Percentiles rank a stretch among this genome's conserved stretches.
Conservation (phyloP, 768 basidiomycete species). For the Gyrodon lividus region DNA sequence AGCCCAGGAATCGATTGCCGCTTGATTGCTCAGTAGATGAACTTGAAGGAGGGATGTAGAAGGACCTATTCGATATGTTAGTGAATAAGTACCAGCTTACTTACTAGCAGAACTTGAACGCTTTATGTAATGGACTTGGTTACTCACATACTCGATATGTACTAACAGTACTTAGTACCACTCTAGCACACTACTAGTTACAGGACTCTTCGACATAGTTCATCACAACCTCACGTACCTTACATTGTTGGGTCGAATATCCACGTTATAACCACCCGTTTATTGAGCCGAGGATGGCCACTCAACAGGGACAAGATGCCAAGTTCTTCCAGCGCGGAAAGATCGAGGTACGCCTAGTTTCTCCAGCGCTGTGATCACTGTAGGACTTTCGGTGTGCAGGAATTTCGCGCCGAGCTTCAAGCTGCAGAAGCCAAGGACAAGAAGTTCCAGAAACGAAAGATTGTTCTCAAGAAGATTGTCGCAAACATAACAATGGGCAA, state of each 20-base stretch:
- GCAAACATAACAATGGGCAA: slow-evolving; percentile 99
- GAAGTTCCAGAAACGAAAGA: slow-evolving; percentile 92
- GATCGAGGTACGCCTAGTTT: slow-evolving; percentile 62
- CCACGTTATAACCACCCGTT: background rate
- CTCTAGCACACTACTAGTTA: background rate
- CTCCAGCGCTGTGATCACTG: slow-evolving; percentile 6
- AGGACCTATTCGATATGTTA: no score
- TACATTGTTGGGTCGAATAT: slow-evolving; percentile 2
- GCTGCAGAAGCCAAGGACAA: slow-evolving; percentile 95
- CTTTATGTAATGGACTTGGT: no score
- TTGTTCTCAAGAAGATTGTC: slow-evolving; percentile 93
- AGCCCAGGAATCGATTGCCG: slow-evolving; percentile 42
- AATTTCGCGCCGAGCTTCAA: slow-evolving; percentile 88
- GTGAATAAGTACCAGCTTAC: no score
- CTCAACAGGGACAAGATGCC: slow-evolving; percentile 77
- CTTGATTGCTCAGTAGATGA: slow-evolving; percentile 54
- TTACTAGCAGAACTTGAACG: no score
- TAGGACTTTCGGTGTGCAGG: slow-evolving; percentile 42
- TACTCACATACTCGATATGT: no score
- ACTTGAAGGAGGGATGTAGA: slow-evolving; percentile 23
- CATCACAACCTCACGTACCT: background rate
- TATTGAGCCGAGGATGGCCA: slow-evolving; percentile 34
- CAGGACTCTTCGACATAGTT: background rate
- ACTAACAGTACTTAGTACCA: no score
- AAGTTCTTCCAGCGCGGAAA: slow-evolving; percentile 92